Conservation (phyloP, 371 early-diverging fungal genomes). For the Parasitella parasitica region DNA sequence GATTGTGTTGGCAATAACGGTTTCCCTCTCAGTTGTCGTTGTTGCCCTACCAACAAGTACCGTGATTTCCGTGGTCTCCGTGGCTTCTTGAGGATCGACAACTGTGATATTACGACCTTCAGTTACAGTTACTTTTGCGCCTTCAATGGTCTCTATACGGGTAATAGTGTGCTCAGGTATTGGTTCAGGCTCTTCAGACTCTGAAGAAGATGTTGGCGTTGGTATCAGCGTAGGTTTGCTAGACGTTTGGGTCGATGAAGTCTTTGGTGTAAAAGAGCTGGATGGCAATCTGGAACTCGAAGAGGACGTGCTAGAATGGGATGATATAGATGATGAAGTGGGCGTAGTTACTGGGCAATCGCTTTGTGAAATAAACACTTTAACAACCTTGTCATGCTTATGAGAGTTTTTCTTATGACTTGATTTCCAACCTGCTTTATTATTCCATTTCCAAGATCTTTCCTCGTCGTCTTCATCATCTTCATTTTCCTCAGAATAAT, state of each 20-base stretch:
- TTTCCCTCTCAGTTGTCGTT: background rate
- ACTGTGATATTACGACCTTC: background rate
- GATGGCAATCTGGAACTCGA: background rate
- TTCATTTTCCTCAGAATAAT: background rate
- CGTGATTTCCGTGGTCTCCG: background rate
- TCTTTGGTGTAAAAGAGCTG: background rate
- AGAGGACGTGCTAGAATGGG: background rate
- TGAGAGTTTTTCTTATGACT: background rate
- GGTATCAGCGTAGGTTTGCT: background rate
- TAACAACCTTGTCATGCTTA: background rate
- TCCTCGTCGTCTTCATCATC: background rate
- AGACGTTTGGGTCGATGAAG: background rate
- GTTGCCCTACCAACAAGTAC: background rate
- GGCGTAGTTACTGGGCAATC: background rate
- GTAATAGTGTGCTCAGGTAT: background rate
- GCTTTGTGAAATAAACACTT: background rate
- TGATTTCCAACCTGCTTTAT: background rate
- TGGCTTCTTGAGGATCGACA: background rate
- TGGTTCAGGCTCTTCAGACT: background rate
- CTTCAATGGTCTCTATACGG: background rate
- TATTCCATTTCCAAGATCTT: background rate
- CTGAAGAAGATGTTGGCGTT: background rate
- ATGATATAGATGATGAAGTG: background rate
- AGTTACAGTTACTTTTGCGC: background rate
- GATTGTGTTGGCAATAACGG: background rate